These are phyloP conservation scores for Quercus engelmannii DNA, from an alignment of 306 rosid species.

Conservation along the genomic window DNA sequence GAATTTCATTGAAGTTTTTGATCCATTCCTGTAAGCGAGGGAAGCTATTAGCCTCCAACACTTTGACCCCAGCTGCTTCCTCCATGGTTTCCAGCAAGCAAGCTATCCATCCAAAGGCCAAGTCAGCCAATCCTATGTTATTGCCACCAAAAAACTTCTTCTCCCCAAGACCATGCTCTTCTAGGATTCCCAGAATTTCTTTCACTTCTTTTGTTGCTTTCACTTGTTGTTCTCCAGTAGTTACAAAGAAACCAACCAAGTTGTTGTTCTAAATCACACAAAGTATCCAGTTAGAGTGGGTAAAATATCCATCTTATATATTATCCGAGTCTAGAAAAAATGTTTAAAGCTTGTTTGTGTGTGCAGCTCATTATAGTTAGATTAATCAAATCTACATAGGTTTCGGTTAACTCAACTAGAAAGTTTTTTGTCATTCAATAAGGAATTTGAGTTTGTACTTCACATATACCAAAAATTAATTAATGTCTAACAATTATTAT, in stretches of 20 bases:
- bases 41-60: constrained; percentile 16
- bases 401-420: too few species aligned
- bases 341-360: not conserved
- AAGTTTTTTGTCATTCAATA: too few species aligned
- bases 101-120: constrained; percentile 21
- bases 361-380: not conserved
- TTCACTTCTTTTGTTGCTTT: constrained; percentile 12
- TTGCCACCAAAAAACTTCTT: constrained; percentile 34
- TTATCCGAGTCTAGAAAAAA: not conserved
- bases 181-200: constrained; percentile 20
- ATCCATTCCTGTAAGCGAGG: constrained; percentile 35
- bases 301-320: too few species aligned
- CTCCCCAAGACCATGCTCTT: constrained; percentile 28
- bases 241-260: not conserved
- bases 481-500: too few species aligned
- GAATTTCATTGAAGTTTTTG: constrained; percentile 26
- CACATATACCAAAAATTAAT: too few species aligned
- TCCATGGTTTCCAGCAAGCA: constrained; percentile 14
- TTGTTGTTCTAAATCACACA: too few species aligned
- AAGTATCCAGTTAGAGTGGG: too few species aligned
- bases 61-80: constrained; percentile 14
- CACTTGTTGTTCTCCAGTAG: constrained; percentile 11
- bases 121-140: constrained; percentile 18
- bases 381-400: too few species aligned
- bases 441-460: too few species aligned